A percentile compares a stretch with the other conserved stretches of the same genome.
Conservation (phyloP, 805 yeast species). For the Ogataea degrootiae region DNA sequence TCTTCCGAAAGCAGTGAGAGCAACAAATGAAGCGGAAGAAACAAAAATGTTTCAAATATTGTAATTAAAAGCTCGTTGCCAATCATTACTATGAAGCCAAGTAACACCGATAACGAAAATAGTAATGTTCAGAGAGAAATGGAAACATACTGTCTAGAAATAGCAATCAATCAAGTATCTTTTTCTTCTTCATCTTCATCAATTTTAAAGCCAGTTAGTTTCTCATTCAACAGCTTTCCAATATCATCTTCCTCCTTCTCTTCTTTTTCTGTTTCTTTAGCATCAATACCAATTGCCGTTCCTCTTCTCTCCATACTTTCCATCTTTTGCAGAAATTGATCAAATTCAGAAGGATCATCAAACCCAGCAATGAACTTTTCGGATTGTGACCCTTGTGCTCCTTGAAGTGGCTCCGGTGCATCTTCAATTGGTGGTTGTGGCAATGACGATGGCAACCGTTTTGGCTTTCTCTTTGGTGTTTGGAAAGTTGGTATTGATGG, state of each 20-base stretch:
- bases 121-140: neutral
- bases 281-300: conserved; percentile 1
- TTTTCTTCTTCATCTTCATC: neutral
- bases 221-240: conserved; percentile 1
- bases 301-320: conserved; percentile 8
- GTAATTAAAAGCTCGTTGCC: too few species aligned
- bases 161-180: neutral
- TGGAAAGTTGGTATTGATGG: neutral
- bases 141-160: neutral
- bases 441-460: neutral
- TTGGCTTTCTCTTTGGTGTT: neutral
- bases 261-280: conserved; percentile 2
- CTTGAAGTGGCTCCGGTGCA: neutral
- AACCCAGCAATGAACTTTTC: conserved; percentile 13
- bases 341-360: conserved; percentile 17
- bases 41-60: neutral
- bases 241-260: neutral
- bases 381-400: neutral
- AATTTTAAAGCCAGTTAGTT: neutral
- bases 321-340: conserved; percentile 8
- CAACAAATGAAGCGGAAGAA: neutral
- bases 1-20: too few species aligned
- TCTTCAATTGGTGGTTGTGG: neutral
- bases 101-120: too few species aligned
- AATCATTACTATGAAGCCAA: too few species aligned